These are phyloP conservation scores for Punctularia strigosozonata DNA, from an alignment of 768 basidiomycete genomes.

Conservation along the genomic window DNA sequence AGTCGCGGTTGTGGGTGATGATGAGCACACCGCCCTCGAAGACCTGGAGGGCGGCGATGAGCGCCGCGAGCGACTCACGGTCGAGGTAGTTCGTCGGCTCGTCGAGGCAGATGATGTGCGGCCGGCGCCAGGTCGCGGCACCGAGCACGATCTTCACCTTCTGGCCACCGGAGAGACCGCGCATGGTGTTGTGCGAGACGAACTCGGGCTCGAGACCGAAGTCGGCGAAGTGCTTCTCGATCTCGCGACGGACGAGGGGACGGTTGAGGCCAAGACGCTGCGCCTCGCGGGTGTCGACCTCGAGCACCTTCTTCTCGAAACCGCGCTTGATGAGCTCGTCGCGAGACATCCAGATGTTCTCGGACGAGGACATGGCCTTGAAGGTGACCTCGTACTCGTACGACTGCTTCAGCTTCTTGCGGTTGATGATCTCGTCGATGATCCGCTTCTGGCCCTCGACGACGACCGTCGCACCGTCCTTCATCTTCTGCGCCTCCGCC, in stretches of 20 bases:
- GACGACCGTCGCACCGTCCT: constrained; percentile 78
- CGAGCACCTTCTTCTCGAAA: constrained; percentile 98
- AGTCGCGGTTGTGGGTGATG: constrained; percentile 97
- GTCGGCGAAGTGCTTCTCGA: constrained; percentile 98
- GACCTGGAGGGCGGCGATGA: constrained; percentile 95
- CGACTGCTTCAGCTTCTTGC: constrained; percentile 99
- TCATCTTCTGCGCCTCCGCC: constrained; percentile 91
- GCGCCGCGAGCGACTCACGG: constrained; percentile 96
- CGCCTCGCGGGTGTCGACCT: constrained; percentile 95
- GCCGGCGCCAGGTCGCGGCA: constrained; percentile 98
- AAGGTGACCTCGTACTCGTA: constrained; percentile 98
- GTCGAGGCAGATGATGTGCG: constrained; percentile 94
- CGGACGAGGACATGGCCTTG: constrained; percentile 89
- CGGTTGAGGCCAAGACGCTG: constrained; percentile 91
- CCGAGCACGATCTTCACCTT: constrained; percentile 99
- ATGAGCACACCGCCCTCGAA: constrained; percentile 98
- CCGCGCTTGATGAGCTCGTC: constrained; percentile 97
- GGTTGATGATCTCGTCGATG: constrained; percentile 82
- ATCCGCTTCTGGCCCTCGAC: constrained; percentile 90
- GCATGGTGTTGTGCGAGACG: constrained; percentile 98
- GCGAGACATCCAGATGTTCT: constrained; percentile 96
- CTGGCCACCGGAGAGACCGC: constrained; percentile 96
- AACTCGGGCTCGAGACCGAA: constrained; percentile 99
- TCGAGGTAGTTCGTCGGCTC: constrained; percentile 99
- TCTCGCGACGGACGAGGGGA: constrained; percentile 95